phyloP scores from a whole-genome alignment of 2,329 filamentous ascomycete species.

The Aspergillus sp. region DNA sequence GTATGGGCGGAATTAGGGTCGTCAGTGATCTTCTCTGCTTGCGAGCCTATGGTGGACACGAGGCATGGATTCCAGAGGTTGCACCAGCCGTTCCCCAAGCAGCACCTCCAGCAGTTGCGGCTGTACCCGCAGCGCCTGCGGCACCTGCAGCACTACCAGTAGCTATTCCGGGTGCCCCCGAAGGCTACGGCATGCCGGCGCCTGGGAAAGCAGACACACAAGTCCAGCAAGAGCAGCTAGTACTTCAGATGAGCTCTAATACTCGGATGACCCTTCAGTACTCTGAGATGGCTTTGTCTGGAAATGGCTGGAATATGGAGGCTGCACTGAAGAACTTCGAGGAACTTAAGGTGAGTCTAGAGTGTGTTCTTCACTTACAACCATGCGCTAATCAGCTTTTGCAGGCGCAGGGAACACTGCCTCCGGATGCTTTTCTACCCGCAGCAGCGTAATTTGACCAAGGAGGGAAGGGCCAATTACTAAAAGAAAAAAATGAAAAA shows the following conservation, averaged over 20 bases:
- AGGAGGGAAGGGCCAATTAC: background rate
- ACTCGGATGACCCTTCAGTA: conserved; percentile 81
- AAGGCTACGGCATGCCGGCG: conserved; percentile 44
- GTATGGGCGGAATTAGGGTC: conserved; percentile 68
- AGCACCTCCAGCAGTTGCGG: conserved; percentile 35
- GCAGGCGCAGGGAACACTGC: conserved; percentile 47
- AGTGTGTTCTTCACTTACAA: background rate
- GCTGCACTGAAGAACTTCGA: conserved; percentile 74
- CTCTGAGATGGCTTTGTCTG: conserved; percentile 76
- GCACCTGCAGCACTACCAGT: conserved; percentile 18
- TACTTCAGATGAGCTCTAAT: conserved; percentile 69
- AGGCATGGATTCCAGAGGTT: conserved; percentile 53
- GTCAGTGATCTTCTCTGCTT: conserved; percentile 78
- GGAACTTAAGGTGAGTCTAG: conserved; percentile 65
- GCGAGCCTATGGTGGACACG: conserved; percentile 63
- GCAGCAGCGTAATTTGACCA: conserved; percentile 1
- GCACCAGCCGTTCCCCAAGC: conserved; percentile 34
- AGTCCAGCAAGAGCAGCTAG: conserved; percentile 68
- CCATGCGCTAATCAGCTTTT: conserved; percentile 22
- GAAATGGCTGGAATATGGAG: conserved; percentile 78
- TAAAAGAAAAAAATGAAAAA: background rate
- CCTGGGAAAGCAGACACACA: conserved; percentile 52
- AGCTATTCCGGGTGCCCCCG: conserved; percentile 33
- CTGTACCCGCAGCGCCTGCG: conserved; percentile 8
- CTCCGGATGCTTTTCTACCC: conserved; percentile 52